Conservation (phyloP, 176 grass and related monocot genomes). For the Aegilops sharonensis region DNA sequence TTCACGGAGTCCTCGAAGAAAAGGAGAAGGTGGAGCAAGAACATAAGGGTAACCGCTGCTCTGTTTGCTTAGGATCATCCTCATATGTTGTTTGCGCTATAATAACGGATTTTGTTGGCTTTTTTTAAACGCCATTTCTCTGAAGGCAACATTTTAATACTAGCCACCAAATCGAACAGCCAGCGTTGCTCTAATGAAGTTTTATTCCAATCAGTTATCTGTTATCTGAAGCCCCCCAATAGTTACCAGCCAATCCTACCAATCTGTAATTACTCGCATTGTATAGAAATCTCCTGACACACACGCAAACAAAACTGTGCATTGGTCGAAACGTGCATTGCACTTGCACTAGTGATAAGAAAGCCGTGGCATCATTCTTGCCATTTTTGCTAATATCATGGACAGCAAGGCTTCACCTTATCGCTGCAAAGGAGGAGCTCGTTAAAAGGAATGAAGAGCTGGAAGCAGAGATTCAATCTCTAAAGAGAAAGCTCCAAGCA, state of each 20-base stretch:
- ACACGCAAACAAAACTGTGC: background rate
- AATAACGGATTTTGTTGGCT: background rate
- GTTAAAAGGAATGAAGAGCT: slow-evolving; percentile 2
- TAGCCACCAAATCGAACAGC: background rate
- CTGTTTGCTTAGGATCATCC: background rate
- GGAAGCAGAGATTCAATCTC: background rate
- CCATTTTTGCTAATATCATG: background rate
- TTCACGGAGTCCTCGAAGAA: background rate
- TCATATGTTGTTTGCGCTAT: background rate
- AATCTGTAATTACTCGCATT: background rate
- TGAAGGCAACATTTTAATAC: too few relatives aligned
- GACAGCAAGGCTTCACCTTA: background rate
- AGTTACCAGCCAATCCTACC: background rate
- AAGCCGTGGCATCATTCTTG: background rate
- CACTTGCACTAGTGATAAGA: background rate
- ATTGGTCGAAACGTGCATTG: background rate
- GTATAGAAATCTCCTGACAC: background rate
- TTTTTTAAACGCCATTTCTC: too few relatives aligned
- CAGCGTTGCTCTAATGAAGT: background rate
- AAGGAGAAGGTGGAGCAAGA: background rate
- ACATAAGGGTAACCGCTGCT: background rate
- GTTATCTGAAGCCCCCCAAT: background rate
- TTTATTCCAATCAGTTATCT: background rate
- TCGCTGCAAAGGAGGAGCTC: background rate
- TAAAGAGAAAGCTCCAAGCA: slow-evolving; percentile 8